A percentile compares a stretch with the other conserved stretches of the same genome.
Evolutionary conservation across 2,329 filamentous ascomycete genomes (phyloP).

Genomic region (Zasmidium cellare): DNA sequence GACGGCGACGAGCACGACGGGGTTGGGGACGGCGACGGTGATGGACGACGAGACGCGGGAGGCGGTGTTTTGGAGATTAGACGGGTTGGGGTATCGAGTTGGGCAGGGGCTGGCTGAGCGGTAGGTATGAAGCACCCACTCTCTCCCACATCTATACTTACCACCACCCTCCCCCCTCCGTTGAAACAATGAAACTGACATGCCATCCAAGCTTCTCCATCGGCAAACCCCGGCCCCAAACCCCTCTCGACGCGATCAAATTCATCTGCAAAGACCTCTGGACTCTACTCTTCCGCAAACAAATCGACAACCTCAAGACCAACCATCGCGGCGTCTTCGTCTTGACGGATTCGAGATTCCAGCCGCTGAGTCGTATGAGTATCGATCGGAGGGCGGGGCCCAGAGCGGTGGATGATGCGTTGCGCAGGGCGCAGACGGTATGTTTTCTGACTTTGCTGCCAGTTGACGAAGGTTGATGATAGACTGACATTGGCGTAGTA

Average conservation of each 20-base stretch:
- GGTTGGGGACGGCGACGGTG: slow-evolving; percentile 12
- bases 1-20: slow-evolving; percentile 13
- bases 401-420: slow-evolving; percentile 44
- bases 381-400: slow-evolving; percentile 55
- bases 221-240: slow-evolving; percentile 83
- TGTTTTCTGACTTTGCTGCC: slow-evolving; percentile 36
- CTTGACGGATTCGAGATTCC: slow-evolving; percentile 87
- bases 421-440: slow-evolving; percentile 77
- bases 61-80: slow-evolving; percentile 79
- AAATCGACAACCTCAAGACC: slow-evolving; percentile 97
- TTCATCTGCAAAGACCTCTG: slow-evolving; percentile 98
- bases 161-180: too few species aligned
- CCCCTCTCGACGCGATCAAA: slow-evolving; percentile 94
- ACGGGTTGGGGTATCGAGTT: slow-evolving; percentile 84
- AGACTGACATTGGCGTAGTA: slow-evolving; percentile 58
- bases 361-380: slow-evolving; percentile 86
- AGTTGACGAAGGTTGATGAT: too few species aligned
- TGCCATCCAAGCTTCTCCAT: slow-evolving; percentile 65
- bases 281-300: slow-evolving; percentile 91
- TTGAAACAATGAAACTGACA: background rate
- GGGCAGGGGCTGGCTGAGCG: slow-evolving; percentile 89
- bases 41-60: slow-evolving; percentile 78
- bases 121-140: slow-evolving; percentile 50
- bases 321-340: slow-evolving; percentile 98
- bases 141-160: background rate